Conservation (phyloP, 495 filamentous ascomycete species). For the Evernia prunastri region DNA sequence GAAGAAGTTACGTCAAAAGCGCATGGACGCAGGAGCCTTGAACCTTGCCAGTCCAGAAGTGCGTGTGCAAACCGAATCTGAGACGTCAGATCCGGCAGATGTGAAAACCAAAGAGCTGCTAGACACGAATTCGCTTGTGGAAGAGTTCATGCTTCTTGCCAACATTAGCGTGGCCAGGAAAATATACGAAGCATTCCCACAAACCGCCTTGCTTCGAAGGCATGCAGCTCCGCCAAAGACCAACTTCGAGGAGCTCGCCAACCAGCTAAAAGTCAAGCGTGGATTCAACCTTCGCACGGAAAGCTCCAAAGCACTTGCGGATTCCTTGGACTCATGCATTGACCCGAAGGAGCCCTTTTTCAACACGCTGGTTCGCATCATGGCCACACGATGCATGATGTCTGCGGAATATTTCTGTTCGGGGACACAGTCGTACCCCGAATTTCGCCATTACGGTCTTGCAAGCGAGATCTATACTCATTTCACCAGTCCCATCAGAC, state of each 20-base stretch:
- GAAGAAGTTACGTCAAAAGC: constrained; percentile 88
- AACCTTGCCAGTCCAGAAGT: constrained; percentile 95
- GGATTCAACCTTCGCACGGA: constrained; percentile 71
- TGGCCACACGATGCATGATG: constrained; percentile 98
- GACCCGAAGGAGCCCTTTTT: constrained; percentile 89
- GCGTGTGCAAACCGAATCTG: constrained; percentile 83
- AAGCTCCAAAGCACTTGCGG: constrained; percentile 82
- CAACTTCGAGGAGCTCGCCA: constrained; percentile 90
- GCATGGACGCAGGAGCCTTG: constrained; percentile 90
- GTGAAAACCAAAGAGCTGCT: constrained; percentile 89
- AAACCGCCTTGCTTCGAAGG: constrained; percentile 87
- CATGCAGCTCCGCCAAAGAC: constrained; percentile 87
- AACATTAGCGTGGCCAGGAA: constrained; percentile 88
- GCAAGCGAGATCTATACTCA: constrained; percentile 97
- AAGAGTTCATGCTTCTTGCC: constrained; percentile 98
- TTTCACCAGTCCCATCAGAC: constrained; percentile 94
- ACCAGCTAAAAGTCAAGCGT: constrained; percentile 79
- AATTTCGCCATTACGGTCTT: constrained; percentile 94
- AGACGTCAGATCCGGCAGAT: constrained; percentile 92
- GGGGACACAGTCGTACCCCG: constrained; percentile 82
- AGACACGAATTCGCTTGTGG: constrained; percentile 95
- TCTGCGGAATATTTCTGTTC: constrained; percentile 97
- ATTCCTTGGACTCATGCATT: constrained; percentile 78
- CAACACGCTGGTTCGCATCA: constrained; percentile 93
- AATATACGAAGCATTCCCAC: constrained; percentile 83